Conservation (phyloP, 2,329 filamentous ascomycete genomes). For the Dothideomycetes sp. region DNA sequence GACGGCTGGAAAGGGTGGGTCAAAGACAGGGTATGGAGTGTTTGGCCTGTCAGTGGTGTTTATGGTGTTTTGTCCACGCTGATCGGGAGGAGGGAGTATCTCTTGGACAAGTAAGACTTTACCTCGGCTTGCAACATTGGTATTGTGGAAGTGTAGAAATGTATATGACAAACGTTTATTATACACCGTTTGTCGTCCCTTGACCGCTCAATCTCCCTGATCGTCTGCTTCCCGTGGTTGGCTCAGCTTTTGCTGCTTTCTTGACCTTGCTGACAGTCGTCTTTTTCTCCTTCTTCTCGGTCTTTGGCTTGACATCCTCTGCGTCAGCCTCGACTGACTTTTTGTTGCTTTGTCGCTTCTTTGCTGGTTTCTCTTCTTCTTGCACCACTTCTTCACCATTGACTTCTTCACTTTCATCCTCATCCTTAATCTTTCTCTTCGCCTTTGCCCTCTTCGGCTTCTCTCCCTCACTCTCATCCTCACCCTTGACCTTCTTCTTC, state of each 20-base stretch:
- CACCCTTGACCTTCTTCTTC: slow-evolving; percentile 1
- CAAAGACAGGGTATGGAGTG: not conserved
- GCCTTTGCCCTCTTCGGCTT: not conserved
- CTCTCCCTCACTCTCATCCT: not conserved
- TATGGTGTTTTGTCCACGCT: slow-evolving; percentile 5
- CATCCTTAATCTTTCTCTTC: not conserved
- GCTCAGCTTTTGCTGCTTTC: not conserved
- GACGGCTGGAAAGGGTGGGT: not conserved
- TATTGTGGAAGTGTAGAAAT: no score
- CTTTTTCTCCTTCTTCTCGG: slow-evolving; percentile 32
- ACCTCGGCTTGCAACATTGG: no score
- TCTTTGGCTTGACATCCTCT: not conserved
- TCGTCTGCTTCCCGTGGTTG: not conserved
- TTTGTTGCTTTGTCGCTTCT: not conserved
- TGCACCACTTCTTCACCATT: not conserved
- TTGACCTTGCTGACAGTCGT: slow-evolving; percentile 47
- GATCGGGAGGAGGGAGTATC: slow-evolving; percentile 9
- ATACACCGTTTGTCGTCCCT: no score
- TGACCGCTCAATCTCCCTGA: not conserved
- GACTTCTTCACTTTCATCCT: not conserved
- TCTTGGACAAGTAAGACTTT: slow-evolving; percentile 6
- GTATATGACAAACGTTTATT: no score
- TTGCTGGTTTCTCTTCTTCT: not conserved
- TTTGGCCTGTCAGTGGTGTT: slow-evolving; percentile 6
- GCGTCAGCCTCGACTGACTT: slow-evolving; percentile 2